A percentile compares a stretch with the other conserved stretches of the same genome.
These are phyloP conservation scores for Nitzschia palea DNA, from an alignment of 108 stramenopile species.

Conservation along the genomic window DNA sequence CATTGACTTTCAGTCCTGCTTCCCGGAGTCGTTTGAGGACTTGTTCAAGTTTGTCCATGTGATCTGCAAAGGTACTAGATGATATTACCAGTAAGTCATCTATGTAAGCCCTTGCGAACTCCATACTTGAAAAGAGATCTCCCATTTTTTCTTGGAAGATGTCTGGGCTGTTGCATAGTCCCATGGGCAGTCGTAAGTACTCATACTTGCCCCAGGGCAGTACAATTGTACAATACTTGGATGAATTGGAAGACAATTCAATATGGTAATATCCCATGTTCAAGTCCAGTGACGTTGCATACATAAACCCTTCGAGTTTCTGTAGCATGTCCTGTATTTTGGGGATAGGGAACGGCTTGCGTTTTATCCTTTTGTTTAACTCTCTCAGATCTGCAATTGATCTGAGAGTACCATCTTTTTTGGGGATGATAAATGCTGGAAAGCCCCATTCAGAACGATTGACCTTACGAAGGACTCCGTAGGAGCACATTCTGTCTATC, in stretches of 20 bases:
- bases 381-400: slow-evolving; percentile 35
- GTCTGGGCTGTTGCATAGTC: slow-evolving; percentile 20
- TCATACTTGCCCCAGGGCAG: slow-evolving; percentile 33
- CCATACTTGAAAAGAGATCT: slow-evolving; percentile 15
- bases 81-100: slow-evolving; percentile 38
- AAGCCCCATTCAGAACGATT: slow-evolving; percentile 23
- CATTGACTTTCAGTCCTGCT: slow-evolving; percentile 24
- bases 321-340: slow-evolving; percentile 39
- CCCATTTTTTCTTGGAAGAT: slow-evolving; percentile 39
- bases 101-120: slow-evolving; percentile 39
- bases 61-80: slow-evolving; percentile 15
- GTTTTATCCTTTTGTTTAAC: slow-evolving; percentile 36
- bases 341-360: slow-evolving; percentile 31
- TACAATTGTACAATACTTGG: slow-evolving; percentile 18
- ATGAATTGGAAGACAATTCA: slow-evolving; percentile 19
- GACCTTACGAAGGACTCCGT: slow-evolving; percentile 13
- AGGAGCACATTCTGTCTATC: slow-evolving; percentile 9
- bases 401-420: slow-evolving; percentile 21
- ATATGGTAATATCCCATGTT: slow-evolving; percentile 40
- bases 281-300: slow-evolving; percentile 33
- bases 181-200: slow-evolving; percentile 27
- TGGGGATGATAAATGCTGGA: slow-evolving; percentile 37
- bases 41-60: slow-evolving; percentile 16
- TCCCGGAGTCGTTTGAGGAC: slow-evolving; percentile 19
- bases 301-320: slow-evolving; percentile 18